phyloP scores from a whole-genome alignment of 139 green algal genomes.

The Limnomonas spitsbergensis region DNA sequence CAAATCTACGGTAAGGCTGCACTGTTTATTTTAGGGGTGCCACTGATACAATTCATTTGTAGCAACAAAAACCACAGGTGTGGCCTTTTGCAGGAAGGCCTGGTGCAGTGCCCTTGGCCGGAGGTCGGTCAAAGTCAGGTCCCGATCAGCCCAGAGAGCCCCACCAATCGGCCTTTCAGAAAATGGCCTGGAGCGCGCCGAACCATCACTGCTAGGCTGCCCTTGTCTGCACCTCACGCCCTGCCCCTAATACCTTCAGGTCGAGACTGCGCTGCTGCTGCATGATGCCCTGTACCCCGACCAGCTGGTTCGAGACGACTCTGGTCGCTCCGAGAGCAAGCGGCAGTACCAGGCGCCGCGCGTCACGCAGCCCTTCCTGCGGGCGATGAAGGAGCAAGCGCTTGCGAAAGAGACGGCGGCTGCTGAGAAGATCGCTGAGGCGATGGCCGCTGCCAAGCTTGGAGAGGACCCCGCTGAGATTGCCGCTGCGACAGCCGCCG shows the following conservation, averaged over 20 bases:
- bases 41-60: no score
- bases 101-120: no score
- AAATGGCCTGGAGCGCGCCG: no score
- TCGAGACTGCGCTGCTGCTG: conserved; percentile 55
- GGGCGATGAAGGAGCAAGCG: conserved; percentile 1
- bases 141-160: no score
- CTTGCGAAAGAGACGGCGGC: conserved; percentile 15
- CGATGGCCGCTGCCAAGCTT: background rate
- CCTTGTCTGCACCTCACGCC: no score
- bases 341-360: conserved; percentile 10
- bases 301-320: conserved; percentile 1
- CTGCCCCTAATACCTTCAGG: conserved; percentile 13
- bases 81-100: no score
- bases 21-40: no score
- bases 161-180: no score
- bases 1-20: no score
- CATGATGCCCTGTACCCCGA: conserved; percentile 42
- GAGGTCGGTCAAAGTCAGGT: no score
- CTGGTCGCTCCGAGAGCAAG: background rate
- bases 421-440: background rate
- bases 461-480: background rate
- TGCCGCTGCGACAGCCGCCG: background rate
- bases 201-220: no score
- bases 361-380: conserved; percentile 1
- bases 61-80: no score